phyloP scores from a whole-genome alignment of 2,329 filamentous ascomycete species.

The Sclerotinia sclerotiorum region DNA sequence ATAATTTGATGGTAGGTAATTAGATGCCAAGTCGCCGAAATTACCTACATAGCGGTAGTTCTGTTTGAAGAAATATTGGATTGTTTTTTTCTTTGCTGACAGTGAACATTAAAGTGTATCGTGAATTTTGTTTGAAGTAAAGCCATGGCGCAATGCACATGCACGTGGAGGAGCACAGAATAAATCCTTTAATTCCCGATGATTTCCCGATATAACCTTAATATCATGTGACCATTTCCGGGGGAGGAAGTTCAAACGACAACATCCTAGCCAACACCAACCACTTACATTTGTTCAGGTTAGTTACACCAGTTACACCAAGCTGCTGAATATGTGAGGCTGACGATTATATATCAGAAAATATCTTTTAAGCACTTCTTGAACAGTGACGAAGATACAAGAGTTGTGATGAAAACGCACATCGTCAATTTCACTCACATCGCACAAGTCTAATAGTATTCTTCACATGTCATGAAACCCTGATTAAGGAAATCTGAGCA shows the following conservation, averaged over 20 bases:
- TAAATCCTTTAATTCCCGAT: background rate
- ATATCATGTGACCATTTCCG: background rate
- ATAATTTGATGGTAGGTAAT: background rate
- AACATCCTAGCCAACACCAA: background rate
- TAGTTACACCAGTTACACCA: background rate
- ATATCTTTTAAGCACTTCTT: background rate
- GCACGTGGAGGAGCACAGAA: too few relatives aligned
- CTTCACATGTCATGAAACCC: slow-evolving; percentile 4
- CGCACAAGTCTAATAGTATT: background rate
- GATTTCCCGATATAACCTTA: background rate
- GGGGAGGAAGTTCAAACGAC: background rate
- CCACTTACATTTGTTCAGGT: background rate
- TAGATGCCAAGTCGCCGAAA: background rate
- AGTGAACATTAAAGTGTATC: background rate
- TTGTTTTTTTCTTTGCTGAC: too few relatives aligned
- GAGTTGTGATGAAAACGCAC: background rate
- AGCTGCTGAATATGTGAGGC: slow-evolving; percentile 11
- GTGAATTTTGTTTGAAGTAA: background rate
- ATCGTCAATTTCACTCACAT: background rate
- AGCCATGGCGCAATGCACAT: too few relatives aligned
- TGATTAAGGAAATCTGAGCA: slow-evolving; percentile 1
- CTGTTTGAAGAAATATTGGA: background rate
- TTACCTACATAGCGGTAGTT: background rate
- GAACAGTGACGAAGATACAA: background rate
- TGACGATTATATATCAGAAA: slow-evolving; percentile 11